Percentiles rank a stretch among this genome's conserved stretches.
Evolutionary conservation across 148 eudicot genomes (phyloP).

Genomic region (Polygonum aviculare): DNA sequence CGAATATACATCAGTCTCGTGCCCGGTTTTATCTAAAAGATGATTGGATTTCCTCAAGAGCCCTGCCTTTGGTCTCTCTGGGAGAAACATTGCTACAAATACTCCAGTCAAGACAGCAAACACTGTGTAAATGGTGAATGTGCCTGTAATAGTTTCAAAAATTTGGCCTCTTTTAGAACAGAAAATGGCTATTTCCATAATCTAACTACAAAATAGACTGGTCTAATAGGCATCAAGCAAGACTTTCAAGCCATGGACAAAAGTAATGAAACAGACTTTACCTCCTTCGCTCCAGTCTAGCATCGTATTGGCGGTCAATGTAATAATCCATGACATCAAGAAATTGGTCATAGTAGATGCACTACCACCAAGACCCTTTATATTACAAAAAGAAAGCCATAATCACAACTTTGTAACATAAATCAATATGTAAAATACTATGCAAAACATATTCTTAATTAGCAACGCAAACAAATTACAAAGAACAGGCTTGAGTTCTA

Average conservation of each 20-base stretch:
- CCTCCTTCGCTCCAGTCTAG: conserved; percentile 74
- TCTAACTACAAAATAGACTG: not conserved
- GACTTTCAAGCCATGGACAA: not conserved
- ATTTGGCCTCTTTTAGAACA: not conserved
- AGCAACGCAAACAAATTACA: too few relatives aligned
- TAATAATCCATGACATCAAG: conserved; percentile 45
- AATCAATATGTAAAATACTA: not conserved
- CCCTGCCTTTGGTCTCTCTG: conserved; percentile 85
- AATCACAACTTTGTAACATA: not conserved
- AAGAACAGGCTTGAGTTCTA: too few relatives aligned
- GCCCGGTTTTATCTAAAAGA: conserved; percentile 42
- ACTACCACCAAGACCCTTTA: conserved; percentile 81
- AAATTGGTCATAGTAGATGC: conserved; percentile 56
- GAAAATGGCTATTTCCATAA: not conserved
- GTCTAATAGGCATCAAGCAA: not conserved
- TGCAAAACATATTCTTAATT: not conserved
- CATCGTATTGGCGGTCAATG: conserved; percentile 66
- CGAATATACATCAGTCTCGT: not conserved
- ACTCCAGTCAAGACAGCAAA: conserved; percentile 36
- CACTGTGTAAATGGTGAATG: conserved; percentile 52
- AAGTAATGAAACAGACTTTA: conserved; percentile 12
- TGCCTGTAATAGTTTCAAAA: conserved; percentile 3
- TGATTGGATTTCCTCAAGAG: conserved; percentile 72
- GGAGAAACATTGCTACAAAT: conserved; percentile 58
- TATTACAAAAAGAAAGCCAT: conserved; percentile 33